These are phyloP conservation scores for Gossypium gossypioides DNA, from an alignment of 441 rosid genomes.

Conservation along the genomic window DNA sequence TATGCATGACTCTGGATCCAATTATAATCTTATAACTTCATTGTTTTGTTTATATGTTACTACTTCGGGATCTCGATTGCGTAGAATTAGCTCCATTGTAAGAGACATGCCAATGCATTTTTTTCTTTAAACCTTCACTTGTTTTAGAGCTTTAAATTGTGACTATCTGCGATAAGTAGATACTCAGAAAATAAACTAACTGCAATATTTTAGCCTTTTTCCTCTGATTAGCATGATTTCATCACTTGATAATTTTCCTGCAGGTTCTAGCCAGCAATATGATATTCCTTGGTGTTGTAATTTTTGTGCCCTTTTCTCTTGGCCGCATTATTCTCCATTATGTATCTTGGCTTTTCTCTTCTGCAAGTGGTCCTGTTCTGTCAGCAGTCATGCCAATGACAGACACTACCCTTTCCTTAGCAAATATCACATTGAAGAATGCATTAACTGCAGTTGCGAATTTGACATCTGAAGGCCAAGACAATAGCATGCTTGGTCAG, in stretches of 20 bases:
- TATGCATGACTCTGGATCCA: not conserved
- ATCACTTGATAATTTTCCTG: conserved; percentile 9
- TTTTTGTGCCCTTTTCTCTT: conserved; percentile 80
- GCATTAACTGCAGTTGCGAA: conserved; percentile 65
- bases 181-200: not conserved
- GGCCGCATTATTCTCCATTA: conserved; percentile 70
- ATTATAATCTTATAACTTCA: not conserved
- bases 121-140: not conserved
- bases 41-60: not conserved
- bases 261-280: conserved; percentile 98
- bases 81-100: not conserved
- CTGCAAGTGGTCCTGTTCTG: conserved; percentile 65
- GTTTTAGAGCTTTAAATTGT: not conserved
- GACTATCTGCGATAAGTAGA: not conserved
- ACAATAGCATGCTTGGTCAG: conserved; percentile 44
- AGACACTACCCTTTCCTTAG: conserved; percentile 61
- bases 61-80: not conserved
- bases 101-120: not conserved
- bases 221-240: not conserved
- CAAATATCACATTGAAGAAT: conserved; percentile 63
- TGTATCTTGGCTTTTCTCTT: conserved; percentile 66
- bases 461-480: conserved; percentile 66
- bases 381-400: conserved; percentile 56
- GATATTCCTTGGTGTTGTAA: conserved; percentile 94
- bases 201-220: not conserved